phyloP scores from a whole-genome alignment of 441 rosid species.

The Eutrema salsugineum region DNA sequence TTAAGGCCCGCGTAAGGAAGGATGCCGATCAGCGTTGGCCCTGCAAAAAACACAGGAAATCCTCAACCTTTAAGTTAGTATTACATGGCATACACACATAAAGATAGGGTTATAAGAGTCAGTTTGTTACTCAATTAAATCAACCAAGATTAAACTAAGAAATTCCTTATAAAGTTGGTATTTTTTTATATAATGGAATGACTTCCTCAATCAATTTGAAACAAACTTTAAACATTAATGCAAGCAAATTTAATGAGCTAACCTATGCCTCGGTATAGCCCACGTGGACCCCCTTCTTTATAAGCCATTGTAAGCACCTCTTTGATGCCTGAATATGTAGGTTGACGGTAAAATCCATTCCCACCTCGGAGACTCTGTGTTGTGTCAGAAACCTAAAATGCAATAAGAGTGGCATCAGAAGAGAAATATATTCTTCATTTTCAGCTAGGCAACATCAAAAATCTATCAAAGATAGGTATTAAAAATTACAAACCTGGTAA shows the following conservation, averaged over 20 bases:
- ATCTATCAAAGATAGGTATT: neutral
- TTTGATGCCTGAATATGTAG: slow-evolving; percentile 67
- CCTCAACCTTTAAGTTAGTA: too few relatives aligned
- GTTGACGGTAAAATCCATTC: slow-evolving; percentile 42
- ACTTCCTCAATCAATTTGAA: neutral
- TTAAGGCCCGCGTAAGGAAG: slow-evolving; percentile 95
- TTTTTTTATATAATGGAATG: neutral
- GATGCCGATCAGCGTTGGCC: slow-evolving; percentile 87
- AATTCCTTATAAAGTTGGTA: neutral
- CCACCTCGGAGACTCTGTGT: slow-evolving; percentile 37
- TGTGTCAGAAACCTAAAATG: slow-evolving; percentile 52
- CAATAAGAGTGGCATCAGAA: slow-evolving; percentile 6
- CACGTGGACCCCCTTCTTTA: slow-evolving; percentile 82
- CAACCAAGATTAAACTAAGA: neutral
- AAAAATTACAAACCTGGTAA: slow-evolving; percentile 63
- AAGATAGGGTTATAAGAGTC: neutral
- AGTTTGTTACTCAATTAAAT: neutral
- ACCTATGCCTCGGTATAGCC: slow-evolving; percentile 89
- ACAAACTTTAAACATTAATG: neutral
- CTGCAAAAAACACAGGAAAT: slow-evolving; percentile 41
- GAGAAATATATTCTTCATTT: neutral
- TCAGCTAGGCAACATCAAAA: neutral
- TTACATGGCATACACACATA: neutral
- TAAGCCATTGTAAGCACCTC: slow-evolving; percentile 74
- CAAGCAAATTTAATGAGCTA: neutral